These are phyloP conservation scores for Trichodelitschia bisporula DNA, from an alignment of 495 filamentous ascomycete genomes.

Conservation along the genomic window DNA sequence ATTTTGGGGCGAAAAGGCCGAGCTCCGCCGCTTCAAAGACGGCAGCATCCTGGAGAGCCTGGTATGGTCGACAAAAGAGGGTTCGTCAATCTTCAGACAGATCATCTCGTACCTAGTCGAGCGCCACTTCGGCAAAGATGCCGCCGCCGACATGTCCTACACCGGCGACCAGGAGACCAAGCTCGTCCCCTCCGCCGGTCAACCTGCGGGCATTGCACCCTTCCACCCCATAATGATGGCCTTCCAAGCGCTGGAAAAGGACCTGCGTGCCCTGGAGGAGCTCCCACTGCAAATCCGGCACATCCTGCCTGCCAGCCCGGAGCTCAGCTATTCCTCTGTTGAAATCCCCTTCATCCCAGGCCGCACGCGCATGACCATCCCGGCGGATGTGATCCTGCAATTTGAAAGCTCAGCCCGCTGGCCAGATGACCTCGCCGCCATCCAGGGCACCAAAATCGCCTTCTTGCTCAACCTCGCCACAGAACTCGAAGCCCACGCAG, in stretches of 20 bases:
- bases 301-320: conserved; percentile 40
- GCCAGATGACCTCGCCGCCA: conserved; percentile 74
- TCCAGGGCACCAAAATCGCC: conserved; percentile 82
- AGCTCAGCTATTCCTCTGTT: conserved; percentile 49
- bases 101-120: conserved; percentile 51
- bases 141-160: conserved; percentile 16
- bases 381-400: conserved; percentile 48
- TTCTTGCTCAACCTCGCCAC: conserved; percentile 66
- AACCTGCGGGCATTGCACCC: conserved; percentile 7
- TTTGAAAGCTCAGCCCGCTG: conserved; percentile 87
- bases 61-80: conserved; percentile 46
- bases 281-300: conserved; percentile 63
- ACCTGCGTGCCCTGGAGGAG: conserved; percentile 47
- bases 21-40: conserved; percentile 49
- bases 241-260: conserved; percentile 45
- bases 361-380: conserved; percentile 12
- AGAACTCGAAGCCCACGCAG: conserved; percentile 28
- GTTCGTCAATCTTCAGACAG: conserved; percentile 44
- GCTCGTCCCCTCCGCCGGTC: background rate
- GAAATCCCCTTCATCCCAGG: conserved; percentile 16
- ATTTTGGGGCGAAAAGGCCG: conserved; percentile 55
- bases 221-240: conserved; percentile 35
- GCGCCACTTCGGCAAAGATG: conserved; percentile 30
- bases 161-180: background rate
- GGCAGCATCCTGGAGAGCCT: conserved; percentile 54